Base-by-base conservation (phyloP, 257 asterid species). In the Jasminum sambac region DNA sequence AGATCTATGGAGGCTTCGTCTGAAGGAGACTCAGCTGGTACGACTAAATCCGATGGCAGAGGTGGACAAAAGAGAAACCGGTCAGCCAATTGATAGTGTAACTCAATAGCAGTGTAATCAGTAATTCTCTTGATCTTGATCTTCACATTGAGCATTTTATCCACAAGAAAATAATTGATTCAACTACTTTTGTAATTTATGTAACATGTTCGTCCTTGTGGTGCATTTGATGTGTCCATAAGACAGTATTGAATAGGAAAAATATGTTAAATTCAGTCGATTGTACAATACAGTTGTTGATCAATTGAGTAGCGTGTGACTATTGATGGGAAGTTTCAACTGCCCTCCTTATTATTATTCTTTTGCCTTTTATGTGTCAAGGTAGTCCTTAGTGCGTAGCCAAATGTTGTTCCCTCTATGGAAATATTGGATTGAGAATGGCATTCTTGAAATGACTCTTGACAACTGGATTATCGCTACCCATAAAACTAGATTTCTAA, bases 1-100 rank as follows among this genome's bases (percentile, higher is more conserved):
- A 84, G 73, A 75, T 77, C 89, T 34, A 73, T 82, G 82, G 89
- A 82, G 9, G 79, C 79, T 5, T 84, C 85, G 5, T 84, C 89
- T 2, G 89, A 79, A 67, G 87, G 75, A 4, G 89, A 82, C 7
- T 80, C 83, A 5, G 82, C 75, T 9, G 86, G 80, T 46, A 73
- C 59, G 16, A 65, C 69, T 0, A 80, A 80, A 73, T 83, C 83
- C 1, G 85, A 80, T 6, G 88, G 83, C 36, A 66, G 81, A 72
- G 87, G 79, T n/a, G 81, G 82, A 44, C 84, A 72, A 0, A 83
- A 83, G 85, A 80, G 88, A 68, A 75, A 75, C 14, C 74, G 88
- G 66, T 78, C 83, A 16, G 71, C 73, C 66, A 77, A 67, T 68
- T 80, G 83, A 64, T 64, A 72, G 64, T 70, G 62, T 39, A 62